phyloP scores from a whole-genome alignment of 2,329 filamentous ascomycete species.

The Colletotrichum neosansevieriae region DNA sequence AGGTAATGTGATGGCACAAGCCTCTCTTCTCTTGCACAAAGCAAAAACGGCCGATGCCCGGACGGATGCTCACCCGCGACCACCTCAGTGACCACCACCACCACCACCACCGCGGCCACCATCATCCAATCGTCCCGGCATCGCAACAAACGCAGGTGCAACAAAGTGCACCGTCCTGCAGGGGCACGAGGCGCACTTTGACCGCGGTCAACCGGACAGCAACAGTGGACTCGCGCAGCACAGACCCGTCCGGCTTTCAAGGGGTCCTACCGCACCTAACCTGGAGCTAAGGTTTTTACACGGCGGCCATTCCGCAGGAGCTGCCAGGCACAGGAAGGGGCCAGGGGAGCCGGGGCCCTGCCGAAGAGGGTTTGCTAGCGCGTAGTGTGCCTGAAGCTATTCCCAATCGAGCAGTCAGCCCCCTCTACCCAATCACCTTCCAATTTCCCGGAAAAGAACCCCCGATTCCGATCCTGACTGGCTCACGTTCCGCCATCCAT shows the following conservation, averaged over 20 bases:
- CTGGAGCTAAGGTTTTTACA: neutral
- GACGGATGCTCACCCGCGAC: slow-evolving; percentile 7
- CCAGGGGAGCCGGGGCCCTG: slow-evolving; percentile 15
- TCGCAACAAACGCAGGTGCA: slow-evolving; percentile 14
- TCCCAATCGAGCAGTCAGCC: slow-evolving; percentile 21
- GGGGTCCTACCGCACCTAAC: no score
- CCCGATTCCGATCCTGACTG: slow-evolving; percentile 31
- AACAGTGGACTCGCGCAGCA: no score
- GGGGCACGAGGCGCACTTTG: neutral
- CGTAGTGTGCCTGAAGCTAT: slow-evolving; percentile 35
- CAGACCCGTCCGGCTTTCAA: no score
- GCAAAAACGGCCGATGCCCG: neutral
- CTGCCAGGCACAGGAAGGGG: neutral
- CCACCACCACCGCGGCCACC: no score
- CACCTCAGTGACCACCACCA: neutral
- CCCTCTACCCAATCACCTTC: slow-evolving; percentile 35
- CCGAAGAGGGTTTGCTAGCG: slow-evolving; percentile 33
- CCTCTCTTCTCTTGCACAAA: no score
- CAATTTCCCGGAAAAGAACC: slow-evolving; percentile 33
- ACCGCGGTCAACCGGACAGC: neutral
- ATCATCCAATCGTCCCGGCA: neutral
- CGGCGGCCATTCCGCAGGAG: neutral
- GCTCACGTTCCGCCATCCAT: slow-evolving; percentile 4
- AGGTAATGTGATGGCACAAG: no score
- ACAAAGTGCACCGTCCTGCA: neutral